Base-by-base conservation (phyloP, 1,284 basidiomycete genomes). In the Fomitopsis schrenkii region DNA sequence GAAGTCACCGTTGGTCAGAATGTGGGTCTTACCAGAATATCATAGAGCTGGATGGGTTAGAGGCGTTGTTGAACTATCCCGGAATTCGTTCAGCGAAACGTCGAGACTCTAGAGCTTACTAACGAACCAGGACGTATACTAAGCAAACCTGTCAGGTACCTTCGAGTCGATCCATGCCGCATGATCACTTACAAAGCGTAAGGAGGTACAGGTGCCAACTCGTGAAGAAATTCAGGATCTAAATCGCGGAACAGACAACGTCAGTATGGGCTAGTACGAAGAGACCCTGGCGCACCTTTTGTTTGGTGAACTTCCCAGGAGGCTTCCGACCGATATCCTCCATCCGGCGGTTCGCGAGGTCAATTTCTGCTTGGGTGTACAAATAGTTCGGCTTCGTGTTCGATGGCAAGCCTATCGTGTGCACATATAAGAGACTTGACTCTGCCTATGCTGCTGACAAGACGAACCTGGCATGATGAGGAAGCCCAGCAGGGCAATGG, bases 401-500 rank as follows among this genome's bases (percentile, higher is more conserved):
- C 15, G 72, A 65, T 0, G 77, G 77, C 2, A 77, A 70, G 59
- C 77, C 77, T 73, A 9, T 28, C 6, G 10, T 0, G 30, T 15
- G 17, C 12, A 2, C 10, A 22, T 15, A n/a, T 17, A 17, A 30
- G 28, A 30, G 14, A 6, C 12, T 12, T 8, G 8, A 8, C 4
- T 33, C 4, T 33, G 30, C 30, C 4, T 33, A 33, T 33, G 5
- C 9, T 10, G 7, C 8, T 22, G 17, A n/a, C 52, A 10, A 0
- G 65, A 71, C 70, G 62, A 67, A 73, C 79, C 79, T 28, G 80
- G 81, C 72, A 82, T 79, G 44, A 80, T 72, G 41, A 79, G 17
- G 64, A 71, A 77, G 8, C 76, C 76, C 6, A 77, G 68, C 17
- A 78, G 48, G 0, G 72, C 77, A 30, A 80, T 76, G 10, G 76